Percentiles rank a stretch among this genome's conserved stretches.
Conservation (phyloP, 176 grass and related monocot genomes). For the Melocanna baccifera region DNA sequence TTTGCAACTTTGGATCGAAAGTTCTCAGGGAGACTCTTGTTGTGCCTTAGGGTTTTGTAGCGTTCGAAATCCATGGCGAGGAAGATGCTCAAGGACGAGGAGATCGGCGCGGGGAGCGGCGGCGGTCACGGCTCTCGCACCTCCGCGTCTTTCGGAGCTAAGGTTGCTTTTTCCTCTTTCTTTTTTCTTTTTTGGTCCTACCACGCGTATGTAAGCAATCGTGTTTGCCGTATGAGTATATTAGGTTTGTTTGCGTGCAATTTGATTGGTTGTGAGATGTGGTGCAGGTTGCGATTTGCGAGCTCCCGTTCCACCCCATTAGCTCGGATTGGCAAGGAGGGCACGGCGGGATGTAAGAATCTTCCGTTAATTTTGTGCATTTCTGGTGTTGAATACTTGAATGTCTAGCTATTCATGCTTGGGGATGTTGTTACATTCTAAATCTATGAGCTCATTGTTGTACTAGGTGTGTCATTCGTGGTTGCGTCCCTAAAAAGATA, state of each 20-base stretch:
- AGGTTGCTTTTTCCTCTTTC: constrained; percentile 32
- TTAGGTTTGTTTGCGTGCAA: neutral
- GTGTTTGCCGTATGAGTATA: neutral
- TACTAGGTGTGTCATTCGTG: no score
- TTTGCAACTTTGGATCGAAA: neutral
- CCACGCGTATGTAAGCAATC: neutral
- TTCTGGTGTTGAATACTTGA: no score
- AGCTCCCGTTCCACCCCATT: no score
- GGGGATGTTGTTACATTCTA: no score
- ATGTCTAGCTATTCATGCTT: no score
- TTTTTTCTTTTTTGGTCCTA: neutral
- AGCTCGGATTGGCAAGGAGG: no score
- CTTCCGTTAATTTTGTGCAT: no score
- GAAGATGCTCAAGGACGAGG: constrained; percentile 85
- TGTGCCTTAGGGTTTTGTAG: constrained; percentile 28
- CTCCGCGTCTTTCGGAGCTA: constrained; percentile 74
- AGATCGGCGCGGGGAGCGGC: constrained; percentile 92
- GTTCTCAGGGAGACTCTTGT: neutral
- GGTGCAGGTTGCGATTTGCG: no score
- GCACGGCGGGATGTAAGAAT: no score
- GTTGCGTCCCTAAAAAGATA: no score
- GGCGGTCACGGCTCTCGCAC: constrained; percentile 82
- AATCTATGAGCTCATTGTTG: no score
- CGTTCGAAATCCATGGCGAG: constrained; percentile 54
- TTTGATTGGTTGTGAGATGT: no score